Conservation (phyloP, 73 alveolate genomes). For the Blepharisma stoltei region DNA sequence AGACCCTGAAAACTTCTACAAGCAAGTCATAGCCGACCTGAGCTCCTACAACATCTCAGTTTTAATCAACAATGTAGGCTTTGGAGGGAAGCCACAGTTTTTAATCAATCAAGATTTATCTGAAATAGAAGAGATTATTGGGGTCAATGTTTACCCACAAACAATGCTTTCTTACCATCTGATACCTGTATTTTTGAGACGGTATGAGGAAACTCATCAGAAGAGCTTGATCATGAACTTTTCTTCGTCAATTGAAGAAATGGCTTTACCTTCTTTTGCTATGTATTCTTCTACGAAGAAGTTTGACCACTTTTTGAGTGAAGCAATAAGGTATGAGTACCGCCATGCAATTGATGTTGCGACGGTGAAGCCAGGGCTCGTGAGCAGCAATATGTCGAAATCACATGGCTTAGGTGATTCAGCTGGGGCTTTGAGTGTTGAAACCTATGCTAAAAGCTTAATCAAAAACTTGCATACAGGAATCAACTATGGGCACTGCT, state of each 20-base stretch:
- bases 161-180: slow-evolving; percentile 17
- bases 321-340: slow-evolving; percentile 3
- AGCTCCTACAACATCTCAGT: background rate
- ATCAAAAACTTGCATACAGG: slow-evolving; percentile 11
- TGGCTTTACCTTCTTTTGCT: background rate
- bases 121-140: slow-evolving; percentile 8
- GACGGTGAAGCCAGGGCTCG: background rate
- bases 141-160: slow-evolving; percentile 22
- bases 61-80: slow-evolving; percentile 15
- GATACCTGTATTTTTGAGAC: background rate
- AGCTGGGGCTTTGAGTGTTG: too few species aligned
- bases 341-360: background rate
- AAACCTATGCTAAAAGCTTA: background rate
- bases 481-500: slow-evolving; percentile 22
- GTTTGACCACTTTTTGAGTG: slow-evolving; percentile 5
- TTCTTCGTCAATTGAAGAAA: slow-evolving; percentile 8
- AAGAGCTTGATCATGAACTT: background rate
- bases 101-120: background rate
- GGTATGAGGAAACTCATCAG: slow-evolving; percentile 16
- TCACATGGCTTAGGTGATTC: too few species aligned
- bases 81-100: background rate
- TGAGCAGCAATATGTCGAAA: background rate
- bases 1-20: background rate
- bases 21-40: background rate
- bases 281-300: slow-evolving; percentile 4